Percentiles rank a stretch among this genome's conserved stretches.
phyloP scores from a whole-genome alignment of 2,329 filamentous ascomycete genomes.

The Clathrospora elynae region DNA sequence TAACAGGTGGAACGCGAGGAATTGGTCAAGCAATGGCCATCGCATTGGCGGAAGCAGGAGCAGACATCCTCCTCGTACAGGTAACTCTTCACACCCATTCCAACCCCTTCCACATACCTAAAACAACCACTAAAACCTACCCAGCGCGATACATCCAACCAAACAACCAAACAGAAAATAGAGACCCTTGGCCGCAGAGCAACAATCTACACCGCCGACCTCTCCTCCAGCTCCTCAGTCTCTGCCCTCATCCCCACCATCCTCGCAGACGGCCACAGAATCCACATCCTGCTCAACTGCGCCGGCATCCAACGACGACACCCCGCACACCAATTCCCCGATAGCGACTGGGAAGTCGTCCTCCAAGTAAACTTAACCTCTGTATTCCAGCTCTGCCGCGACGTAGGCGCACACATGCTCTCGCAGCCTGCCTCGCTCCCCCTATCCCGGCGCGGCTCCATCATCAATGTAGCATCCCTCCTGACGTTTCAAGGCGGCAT shows the following conservation, averaged over 20 bases:
- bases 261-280: slow-evolving; percentile 64
- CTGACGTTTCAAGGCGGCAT: slow-evolving; percentile 85
- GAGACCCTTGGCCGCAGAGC: slow-evolving; percentile 69
- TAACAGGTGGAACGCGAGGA: slow-evolving; percentile 57
- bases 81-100: slow-evolving; percentile 31
- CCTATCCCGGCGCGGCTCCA: slow-evolving; percentile 63
- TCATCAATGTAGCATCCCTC: slow-evolving; percentile 85
- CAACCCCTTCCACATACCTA: background rate
- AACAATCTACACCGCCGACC: slow-evolving; percentile 71
- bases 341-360: slow-evolving; percentile 77
- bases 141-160: slow-evolving; percentile 62
- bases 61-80: slow-evolving; percentile 58
- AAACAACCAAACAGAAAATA: slow-evolving; percentile 64
- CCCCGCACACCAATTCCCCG: slow-evolving; percentile 74
- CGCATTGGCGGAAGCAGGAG: slow-evolving; percentile 57
- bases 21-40: slow-evolving; percentile 59
- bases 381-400: slow-evolving; percentile 78
- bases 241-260: slow-evolving; percentile 64
- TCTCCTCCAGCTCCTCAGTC: slow-evolving; percentile 65
- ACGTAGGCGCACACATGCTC: slow-evolving; percentile 80
- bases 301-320: slow-evolving; percentile 84
- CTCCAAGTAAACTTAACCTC: slow-evolving; percentile 85
- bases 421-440: slow-evolving; percentile 56
- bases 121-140: slow-evolving; percentile 5
- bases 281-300: slow-evolving; percentile 83